Base-by-base conservation (phyloP, 1,139 yeast species). In the Suhomyces maxii region DNA sequence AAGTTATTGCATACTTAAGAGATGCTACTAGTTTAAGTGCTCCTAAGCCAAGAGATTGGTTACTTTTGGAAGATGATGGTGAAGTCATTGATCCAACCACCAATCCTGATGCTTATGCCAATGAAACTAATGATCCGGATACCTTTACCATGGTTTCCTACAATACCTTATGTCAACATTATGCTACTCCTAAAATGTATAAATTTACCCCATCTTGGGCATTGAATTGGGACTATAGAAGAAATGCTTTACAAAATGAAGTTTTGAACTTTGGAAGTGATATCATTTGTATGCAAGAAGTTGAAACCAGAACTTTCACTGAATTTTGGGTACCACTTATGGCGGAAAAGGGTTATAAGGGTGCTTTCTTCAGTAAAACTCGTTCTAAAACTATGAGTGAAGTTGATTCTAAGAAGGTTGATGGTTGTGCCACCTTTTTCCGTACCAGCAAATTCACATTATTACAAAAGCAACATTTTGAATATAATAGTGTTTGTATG, bases 141-240 rank as follows among this genome's bases (percentile, higher is more conserved):
- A 49, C 76, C 12, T 90, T 93, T 64, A 87, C 97, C 0, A 73
- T 91, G 45, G 76, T 89, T 77, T 84, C 91, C 40, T 93, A 90
- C 73, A 93, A 93, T 65, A 89, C 96, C 3, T 76, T 93, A 61
- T 93, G 99, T 67, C 98, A 93, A 63, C 95, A 87, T 64, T 91
- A 91, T 71, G 98, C 98, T 4, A 90, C 97, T 8, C 80, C 95
- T 18, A 87, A 84, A 64, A 79, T 91, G 86, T 95, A 89, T 65
- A 91, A 88, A 58, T 93, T 89, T 63, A 90, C 98, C 2, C 98
- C 98, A 30, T 83, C 96, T 2, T 93, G 99, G 99, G 99, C 98
- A 7, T 77, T 93, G 53, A 82, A 84, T 45, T 91, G 98, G 98
- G 87, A 86, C n/a, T 90, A 86, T 67, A 84, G 99, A 68, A 82